Conservation (phyloP, 1,139 yeast species). For the Zygoascus meyerae region DNA sequence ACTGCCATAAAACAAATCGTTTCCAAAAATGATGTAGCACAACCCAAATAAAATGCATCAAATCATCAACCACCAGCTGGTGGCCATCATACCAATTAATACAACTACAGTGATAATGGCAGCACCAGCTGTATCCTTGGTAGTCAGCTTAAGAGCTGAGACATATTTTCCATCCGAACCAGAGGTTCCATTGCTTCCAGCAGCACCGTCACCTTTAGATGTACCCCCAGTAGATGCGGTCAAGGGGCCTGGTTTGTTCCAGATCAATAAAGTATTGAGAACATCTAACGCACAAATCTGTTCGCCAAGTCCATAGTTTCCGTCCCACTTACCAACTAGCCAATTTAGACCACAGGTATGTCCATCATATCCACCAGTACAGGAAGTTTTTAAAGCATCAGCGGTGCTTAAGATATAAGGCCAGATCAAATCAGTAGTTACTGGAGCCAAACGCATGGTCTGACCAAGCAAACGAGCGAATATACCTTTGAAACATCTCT, state of each 20-base stretch:
- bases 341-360: constrained; percentile 72
- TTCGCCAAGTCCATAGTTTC: constrained; percentile 67
- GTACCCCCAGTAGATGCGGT: constrained; percentile 44
- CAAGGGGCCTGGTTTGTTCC: constrained; percentile 38
- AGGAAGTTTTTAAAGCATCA: constrained; percentile 61
- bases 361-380: constrained; percentile 67
- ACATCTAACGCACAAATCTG: constrained; percentile 71
- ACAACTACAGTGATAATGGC: constrained; percentile 75
- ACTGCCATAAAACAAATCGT: too few relatives aligned
- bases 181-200: constrained; percentile 24
- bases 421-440: constrained; percentile 39
- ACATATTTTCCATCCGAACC: constrained; percentile 2
- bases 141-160: constrained; percentile 41
- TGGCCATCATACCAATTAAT: constrained; percentile 56
- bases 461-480: constrained; percentile 61
- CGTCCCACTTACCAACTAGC: constrained; percentile 54
- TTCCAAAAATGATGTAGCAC: too few relatives aligned
- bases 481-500: constrained; percentile 70
- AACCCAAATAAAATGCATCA: background rate
- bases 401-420: constrained; percentile 49
- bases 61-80: constrained; percentile 65
- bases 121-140: constrained; percentile 82
- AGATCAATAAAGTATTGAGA: constrained; percentile 44
- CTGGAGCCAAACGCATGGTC: constrained; percentile 53
- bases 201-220: constrained; percentile 34